These are phyloP conservation scores for Isabelozyma gotoi DNA, from an alignment of 805 yeast species.

Conservation along the genomic window DNA sequence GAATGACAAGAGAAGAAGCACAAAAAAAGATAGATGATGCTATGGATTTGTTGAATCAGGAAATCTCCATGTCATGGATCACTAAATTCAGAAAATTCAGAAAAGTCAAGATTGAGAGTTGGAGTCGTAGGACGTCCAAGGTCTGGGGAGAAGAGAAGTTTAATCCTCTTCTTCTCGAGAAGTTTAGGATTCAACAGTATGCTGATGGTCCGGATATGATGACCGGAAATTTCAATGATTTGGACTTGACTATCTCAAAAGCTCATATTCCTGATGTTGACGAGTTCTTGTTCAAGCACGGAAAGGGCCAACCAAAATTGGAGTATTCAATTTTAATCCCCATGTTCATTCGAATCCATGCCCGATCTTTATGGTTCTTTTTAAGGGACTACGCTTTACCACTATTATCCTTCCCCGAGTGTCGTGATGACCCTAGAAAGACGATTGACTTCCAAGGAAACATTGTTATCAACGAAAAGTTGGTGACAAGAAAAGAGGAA, in stretches of 20 bases:
- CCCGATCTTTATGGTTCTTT: conserved; percentile 42
- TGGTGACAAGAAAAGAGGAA: conserved; percentile 42
- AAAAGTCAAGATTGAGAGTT: conserved; percentile 16
- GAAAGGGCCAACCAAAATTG: conserved; percentile 53
- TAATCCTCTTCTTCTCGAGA: conserved; percentile 25
- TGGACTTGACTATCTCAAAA: conserved; percentile 28
- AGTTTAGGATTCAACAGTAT: conserved; percentile 35
- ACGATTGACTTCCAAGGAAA: conserved; percentile 40
- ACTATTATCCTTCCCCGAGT: conserved; percentile 47
- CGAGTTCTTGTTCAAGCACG: conserved; percentile 32
- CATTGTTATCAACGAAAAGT: conserved; percentile 57
- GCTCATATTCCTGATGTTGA: conserved; percentile 34
- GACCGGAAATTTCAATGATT: conserved; percentile 26
- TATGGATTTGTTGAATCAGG: conserved; percentile 19
- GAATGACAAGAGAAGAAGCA: conserved; percentile 24
- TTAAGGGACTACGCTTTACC: conserved; percentile 61
- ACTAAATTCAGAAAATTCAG: conserved; percentile 27
- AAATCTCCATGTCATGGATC: conserved; percentile 35
- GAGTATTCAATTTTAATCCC: conserved; percentile 58
- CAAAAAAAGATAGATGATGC: conserved; percentile 26
- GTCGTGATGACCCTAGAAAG: conserved; percentile 14
- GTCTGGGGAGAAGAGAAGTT: conserved; percentile 38
- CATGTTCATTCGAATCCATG: conserved; percentile 43
- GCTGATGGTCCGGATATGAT: conserved; percentile 33
- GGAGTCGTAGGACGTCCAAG: conserved; percentile 23